Percentiles rank a stretch among this genome's conserved stretches.
Conservation (phyloP, 2,329 filamentous ascomycete species). For the Microcyclospora tardicrescens region DNA sequence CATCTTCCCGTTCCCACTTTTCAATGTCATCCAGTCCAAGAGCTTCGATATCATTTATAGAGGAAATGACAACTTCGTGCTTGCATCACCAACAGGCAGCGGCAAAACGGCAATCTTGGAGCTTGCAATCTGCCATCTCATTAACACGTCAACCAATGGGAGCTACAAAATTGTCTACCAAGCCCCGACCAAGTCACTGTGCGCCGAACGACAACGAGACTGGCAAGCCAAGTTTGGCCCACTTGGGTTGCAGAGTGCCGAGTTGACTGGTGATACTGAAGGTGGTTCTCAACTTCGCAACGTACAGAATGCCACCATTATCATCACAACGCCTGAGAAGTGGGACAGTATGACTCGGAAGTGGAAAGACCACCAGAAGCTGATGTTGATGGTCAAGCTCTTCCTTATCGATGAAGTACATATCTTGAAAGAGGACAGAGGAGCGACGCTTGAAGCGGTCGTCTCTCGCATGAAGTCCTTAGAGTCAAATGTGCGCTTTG, state of each 20-base stretch:
- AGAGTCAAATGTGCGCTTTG: slow-evolving; percentile 60
- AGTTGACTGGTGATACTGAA: slow-evolving; percentile 73
- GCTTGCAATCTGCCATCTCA: slow-evolving; percentile 63
- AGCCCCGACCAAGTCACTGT: slow-evolving; percentile 73
- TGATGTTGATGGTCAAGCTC: slow-evolving; percentile 63
- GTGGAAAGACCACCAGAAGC: slow-evolving; percentile 65
- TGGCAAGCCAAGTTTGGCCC: slow-evolving; percentile 63
- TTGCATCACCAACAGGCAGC: slow-evolving; percentile 72
- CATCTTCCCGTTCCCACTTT: slow-evolving; percentile 59
- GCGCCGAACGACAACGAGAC: slow-evolving; percentile 61
- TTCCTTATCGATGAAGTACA: slow-evolving; percentile 84
- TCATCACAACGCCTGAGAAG: slow-evolving; percentile 80
- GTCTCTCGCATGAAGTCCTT: slow-evolving; percentile 80
- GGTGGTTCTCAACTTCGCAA: slow-evolving; percentile 46
- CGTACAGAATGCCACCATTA: slow-evolving; percentile 64
- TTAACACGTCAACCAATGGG: slow-evolving; percentile 41
- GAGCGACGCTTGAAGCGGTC: slow-evolving; percentile 69
- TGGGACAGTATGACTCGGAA: slow-evolving; percentile 84
- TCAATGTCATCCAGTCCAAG: slow-evolving; percentile 75
- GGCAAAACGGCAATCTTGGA: slow-evolving; percentile 76
- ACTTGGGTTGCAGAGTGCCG: slow-evolving; percentile 56
- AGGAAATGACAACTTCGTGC: slow-evolving; percentile 61
- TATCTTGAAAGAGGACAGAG: slow-evolving; percentile 66
- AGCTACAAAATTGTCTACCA: slow-evolving; percentile 75
- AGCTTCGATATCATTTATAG: slow-evolving; percentile 56